Percentiles rank a stretch among this genome's conserved stretches.
phyloP scores from a whole-genome alignment of 257 asterid species.

The Nicotiana tabacum region DNA sequence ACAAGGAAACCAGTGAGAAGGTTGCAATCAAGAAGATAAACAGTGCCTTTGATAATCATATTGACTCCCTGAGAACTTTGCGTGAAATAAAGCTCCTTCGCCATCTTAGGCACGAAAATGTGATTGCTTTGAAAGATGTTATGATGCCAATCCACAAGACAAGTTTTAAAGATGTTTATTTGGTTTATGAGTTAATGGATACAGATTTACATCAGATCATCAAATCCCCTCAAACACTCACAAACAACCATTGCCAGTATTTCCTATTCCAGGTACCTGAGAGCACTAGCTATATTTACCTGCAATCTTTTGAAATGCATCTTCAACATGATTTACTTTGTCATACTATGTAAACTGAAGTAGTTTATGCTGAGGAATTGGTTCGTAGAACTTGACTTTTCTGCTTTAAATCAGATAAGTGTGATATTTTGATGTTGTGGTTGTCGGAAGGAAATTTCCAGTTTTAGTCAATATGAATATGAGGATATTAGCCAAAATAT shows the following conservation, averaged over 20 bases:
- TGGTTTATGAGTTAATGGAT: conserved; percentile 68
- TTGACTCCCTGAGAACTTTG: conserved; percentile 58
- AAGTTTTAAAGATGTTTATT: conserved; percentile 56
- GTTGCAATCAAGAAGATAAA: conserved; percentile 65
- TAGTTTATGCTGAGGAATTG: no score
- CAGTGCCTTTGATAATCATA: conserved; percentile 55
- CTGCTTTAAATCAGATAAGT: no score
- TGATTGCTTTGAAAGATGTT: conserved; percentile 55
- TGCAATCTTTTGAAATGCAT: no score
- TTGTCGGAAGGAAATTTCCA: no score
- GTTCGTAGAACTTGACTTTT: no score
- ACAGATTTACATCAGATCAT: conserved; percentile 63
- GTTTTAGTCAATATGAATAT: no score
- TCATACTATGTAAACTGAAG: no score
- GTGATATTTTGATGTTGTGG: no score
- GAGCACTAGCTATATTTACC: background rate
- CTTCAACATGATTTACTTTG: no score
- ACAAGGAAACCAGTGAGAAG: conserved; percentile 54
- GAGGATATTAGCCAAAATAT: no score
- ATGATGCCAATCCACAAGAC: conserved; percentile 55
- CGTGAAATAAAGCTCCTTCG: conserved; percentile 63
- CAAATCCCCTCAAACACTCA: conserved; percentile 50
- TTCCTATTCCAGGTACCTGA: conserved; percentile 53
- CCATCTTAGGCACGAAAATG: conserved; percentile 62
- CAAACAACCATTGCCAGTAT: conserved; percentile 65